Conservation (phyloP, 2,329 filamentous ascomycete genomes). For the Curvularia eragrostidis region DNA sequence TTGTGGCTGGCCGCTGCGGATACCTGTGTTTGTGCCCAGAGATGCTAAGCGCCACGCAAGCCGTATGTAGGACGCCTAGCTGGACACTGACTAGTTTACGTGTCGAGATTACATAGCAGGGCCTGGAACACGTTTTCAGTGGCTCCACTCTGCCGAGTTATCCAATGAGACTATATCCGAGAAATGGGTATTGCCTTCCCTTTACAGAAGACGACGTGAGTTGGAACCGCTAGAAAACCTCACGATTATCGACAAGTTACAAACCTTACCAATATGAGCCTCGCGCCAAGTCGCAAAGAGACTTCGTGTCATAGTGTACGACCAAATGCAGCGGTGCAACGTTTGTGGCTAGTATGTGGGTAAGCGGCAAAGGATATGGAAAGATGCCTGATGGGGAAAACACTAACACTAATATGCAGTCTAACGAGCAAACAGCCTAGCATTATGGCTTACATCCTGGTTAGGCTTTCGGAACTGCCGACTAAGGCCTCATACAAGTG, state of each 20-base stretch:
- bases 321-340: constrained; percentile 1
- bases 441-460: not conserved
- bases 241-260: constrained; percentile 12
- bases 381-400: constrained; percentile 9
- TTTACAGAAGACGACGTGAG: constrained; percentile 1
- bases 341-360: not conserved
- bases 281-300: constrained; percentile 5
- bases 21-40: not conserved
- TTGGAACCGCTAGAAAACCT: constrained; percentile 11
- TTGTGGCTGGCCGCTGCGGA: not conserved
- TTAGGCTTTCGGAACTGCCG: constrained; percentile 1
- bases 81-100: not conserved
- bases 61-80: not conserved
- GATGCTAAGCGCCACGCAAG: constrained; percentile 1
- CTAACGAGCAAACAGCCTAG: not conserved
- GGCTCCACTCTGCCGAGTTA: not conserved
- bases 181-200: constrained; percentile 7
- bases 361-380: constrained; percentile 1
- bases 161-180: constrained; percentile 7
- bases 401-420: not conserved
- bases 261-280: not conserved
- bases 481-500: constrained; percentile 4
- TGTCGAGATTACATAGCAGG: constrained; percentile 8
- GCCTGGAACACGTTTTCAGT: not conserved
- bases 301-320: constrained; percentile 8